These are phyloP conservation scores for Colletotrichum filicis DNA, from an alignment of 2,329 filamentous ascomycete genomes.

Conservation along the genomic window DNA sequence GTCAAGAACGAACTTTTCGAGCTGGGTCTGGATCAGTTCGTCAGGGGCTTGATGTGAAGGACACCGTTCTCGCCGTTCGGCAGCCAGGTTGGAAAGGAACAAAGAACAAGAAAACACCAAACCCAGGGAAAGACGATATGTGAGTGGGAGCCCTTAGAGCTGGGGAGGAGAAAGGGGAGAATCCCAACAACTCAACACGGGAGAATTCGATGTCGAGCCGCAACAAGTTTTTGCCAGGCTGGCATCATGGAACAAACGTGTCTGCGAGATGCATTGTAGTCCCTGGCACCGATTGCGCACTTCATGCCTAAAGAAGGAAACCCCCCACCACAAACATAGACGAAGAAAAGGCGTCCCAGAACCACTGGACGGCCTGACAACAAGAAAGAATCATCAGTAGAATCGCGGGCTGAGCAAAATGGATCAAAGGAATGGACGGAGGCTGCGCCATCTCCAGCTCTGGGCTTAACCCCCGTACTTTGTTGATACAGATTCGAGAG, in stretches of 20 bases:
- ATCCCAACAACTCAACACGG: too few relatives aligned
- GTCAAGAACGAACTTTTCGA: conserved; percentile 79
- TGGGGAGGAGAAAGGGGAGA: too few relatives aligned
- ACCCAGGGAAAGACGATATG: background rate
- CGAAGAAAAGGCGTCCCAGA: background rate
- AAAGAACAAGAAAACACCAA: background rate
- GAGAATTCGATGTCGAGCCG: background rate
- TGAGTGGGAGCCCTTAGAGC: too few relatives aligned
- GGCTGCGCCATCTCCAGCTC: conserved; percentile 7
- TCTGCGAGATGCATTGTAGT: background rate
- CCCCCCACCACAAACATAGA: background rate
- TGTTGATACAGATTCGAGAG: conserved; percentile 30
- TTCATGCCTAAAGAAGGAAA: background rate
- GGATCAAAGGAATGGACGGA: conserved; percentile 8
- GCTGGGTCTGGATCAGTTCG: conserved; percentile 80
- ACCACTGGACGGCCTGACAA: background rate
- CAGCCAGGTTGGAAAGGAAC: background rate
- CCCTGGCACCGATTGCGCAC: background rate
- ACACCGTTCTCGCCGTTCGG: background rate
- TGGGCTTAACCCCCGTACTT: conserved; percentile 6
- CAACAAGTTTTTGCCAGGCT: too few relatives aligned
- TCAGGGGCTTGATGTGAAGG: conserved; percentile 70
- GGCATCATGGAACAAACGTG: background rate
- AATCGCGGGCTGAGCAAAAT: background rate
- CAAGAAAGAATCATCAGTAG: background rate